Conservation (phyloP, 73 alveolate genomes). For the Symbiodinium pilosum region DNA sequence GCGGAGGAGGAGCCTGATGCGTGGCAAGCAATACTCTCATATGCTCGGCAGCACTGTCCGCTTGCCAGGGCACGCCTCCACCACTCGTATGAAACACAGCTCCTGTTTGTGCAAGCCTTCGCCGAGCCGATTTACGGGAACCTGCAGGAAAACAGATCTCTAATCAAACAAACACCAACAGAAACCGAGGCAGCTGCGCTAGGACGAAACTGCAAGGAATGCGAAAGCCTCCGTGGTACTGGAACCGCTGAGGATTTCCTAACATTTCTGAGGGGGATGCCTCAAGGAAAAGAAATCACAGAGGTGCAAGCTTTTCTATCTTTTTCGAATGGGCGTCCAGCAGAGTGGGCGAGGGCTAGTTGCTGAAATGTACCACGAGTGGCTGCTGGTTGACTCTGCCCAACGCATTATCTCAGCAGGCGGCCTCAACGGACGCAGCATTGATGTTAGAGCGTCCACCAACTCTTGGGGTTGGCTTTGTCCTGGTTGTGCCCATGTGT, state of each 20-base stretch:
- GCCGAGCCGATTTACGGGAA: background rate
- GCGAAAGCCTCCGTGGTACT: background rate
- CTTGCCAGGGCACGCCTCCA: background rate
- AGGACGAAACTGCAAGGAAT: background rate
- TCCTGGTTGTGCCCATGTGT: background rate
- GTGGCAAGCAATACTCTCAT: too few species aligned
- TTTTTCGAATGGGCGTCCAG: too few species aligned
- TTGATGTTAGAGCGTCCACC: background rate
- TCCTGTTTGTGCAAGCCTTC: constrained; percentile 12
- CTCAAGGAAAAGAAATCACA: too few species aligned
- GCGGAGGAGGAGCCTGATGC: constrained; percentile 14
- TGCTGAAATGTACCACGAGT: too few species aligned
- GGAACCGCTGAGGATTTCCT: too few species aligned
- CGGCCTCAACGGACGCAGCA: constrained; percentile 1
- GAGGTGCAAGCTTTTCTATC: too few species aligned
- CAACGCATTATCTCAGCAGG: too few species aligned
- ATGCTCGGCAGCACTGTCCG: too few species aligned
- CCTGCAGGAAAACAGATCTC: background rate
- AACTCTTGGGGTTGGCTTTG: background rate
- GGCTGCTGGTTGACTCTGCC: too few species aligned
- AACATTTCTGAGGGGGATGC: too few species aligned
- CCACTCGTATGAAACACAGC: background rate
- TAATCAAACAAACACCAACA: too few species aligned
- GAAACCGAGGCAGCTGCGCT: background rate
- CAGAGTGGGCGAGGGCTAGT: too few species aligned